Conservation (phyloP, 176 grass and related monocot species). For the Zoysia pacifica region DNA sequence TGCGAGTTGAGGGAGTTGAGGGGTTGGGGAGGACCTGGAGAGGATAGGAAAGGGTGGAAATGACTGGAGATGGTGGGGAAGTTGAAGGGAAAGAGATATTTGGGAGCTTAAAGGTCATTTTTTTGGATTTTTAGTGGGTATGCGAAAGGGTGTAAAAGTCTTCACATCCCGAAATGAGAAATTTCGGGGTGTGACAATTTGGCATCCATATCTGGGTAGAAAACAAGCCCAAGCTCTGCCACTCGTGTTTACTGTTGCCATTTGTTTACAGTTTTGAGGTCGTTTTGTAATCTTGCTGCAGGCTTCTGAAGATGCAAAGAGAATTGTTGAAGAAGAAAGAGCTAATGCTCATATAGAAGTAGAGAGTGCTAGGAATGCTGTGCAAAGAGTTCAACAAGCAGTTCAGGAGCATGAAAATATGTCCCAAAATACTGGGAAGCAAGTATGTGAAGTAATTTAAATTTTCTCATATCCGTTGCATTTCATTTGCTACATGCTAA, state of each 20-base stretch:
- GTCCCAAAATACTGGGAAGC: slow-evolving; percentile 52
- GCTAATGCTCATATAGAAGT: slow-evolving; percentile 68
- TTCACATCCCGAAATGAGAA: too few species aligned
- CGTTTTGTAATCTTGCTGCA: slow-evolving; percentile 38
- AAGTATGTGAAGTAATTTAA: slow-evolving; percentile 45
- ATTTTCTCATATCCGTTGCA: slow-evolving; percentile 20
- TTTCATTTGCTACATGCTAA: slow-evolving; percentile 32
- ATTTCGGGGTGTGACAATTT: too few species aligned
- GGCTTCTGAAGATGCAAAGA: slow-evolving; percentile 94
- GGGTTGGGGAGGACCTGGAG: too few species aligned
- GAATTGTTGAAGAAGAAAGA: slow-evolving; percentile 90
- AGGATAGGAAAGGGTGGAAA: too few species aligned
- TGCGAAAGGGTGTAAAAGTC: too few species aligned
- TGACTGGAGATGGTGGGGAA: too few species aligned
- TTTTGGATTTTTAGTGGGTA: too few species aligned
- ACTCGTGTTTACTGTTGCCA: neutral
- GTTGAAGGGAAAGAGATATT: too few species aligned
- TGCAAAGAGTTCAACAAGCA: slow-evolving; percentile 80
- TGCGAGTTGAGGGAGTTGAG: too few species aligned
- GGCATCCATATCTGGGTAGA: neutral
- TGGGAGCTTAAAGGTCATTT: too few species aligned
- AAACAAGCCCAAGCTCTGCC: neutral
- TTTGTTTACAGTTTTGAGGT: slow-evolving; percentile 28
- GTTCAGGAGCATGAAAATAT: slow-evolving; percentile 73
- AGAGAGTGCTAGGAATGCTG: slow-evolving; percentile 62